Percentiles rank a stretch among this genome's conserved stretches.
These are phyloP conservation scores for Tilletiaria anomala DNA, from an alignment of 1,284 basidiomycete species.

Conservation along the genomic window DNA sequence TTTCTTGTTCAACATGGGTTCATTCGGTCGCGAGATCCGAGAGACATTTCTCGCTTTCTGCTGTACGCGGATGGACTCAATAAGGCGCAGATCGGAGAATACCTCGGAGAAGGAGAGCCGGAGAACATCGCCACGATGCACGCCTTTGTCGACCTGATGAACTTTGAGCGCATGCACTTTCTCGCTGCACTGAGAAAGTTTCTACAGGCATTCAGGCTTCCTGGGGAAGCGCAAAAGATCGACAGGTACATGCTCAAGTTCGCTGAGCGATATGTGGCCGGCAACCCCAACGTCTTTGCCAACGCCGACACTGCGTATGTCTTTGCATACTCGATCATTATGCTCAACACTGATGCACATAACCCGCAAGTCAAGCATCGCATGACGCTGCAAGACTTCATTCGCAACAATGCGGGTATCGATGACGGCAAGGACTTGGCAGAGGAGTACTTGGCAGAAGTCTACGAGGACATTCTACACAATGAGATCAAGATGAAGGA, in stretches of 20 bases:
- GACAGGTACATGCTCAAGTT: constrained; percentile 40
- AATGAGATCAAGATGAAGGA: constrained; percentile 41
- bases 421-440: constrained; percentile 35
- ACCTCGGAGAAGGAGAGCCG: constrained; percentile 53
- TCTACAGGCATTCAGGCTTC: constrained; percentile 36
- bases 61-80: constrained; percentile 80
- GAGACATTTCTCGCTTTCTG: constrained; percentile 74
- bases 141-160: constrained; percentile 39
- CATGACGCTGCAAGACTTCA: constrained; percentile 37
- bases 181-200: constrained; percentile 34
- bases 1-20: constrained; percentile 81
- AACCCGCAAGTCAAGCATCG: constrained; percentile 38
- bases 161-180: constrained; percentile 31
- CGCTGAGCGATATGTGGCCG: constrained; percentile 35
- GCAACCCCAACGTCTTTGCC: constrained; percentile 33
- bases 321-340: constrained; percentile 39
- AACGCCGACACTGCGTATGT: constrained; percentile 39
- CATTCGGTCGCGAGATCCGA: constrained; percentile 59
- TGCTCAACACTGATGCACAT: constrained; percentile 40
- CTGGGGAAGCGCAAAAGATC: constrained; percentile 39
- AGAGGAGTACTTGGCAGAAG: constrained; percentile 26
- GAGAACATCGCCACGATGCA: constrained; percentile 39
- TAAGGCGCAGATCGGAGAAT: constrained; percentile 94
- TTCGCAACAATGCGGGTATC: constrained; percentile 39
- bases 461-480: constrained; percentile 37